These are phyloP conservation scores for Anastatica hierochuntica DNA, from an alignment of 345 rosid species.

Conservation along the genomic window DNA sequence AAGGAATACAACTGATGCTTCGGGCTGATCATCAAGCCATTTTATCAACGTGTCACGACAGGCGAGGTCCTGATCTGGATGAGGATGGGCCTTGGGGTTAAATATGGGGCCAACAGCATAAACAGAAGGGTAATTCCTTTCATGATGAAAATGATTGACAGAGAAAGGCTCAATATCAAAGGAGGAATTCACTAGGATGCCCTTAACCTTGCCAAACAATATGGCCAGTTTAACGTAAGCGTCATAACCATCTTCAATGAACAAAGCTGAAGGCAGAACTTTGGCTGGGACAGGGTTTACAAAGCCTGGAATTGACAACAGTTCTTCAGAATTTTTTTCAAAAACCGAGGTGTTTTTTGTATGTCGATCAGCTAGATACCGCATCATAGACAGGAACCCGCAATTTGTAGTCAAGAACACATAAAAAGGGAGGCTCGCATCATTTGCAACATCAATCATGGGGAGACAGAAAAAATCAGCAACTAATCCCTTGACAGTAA, in stretches of 20 bases:
- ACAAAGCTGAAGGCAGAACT: constrained; percentile 32
- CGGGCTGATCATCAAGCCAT: constrained; percentile 52
- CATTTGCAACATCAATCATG: constrained; percentile 34
- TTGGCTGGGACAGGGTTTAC: constrained; percentile 30
- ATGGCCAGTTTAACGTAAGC: constrained; percentile 23
- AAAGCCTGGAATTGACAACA: constrained; percentile 30
- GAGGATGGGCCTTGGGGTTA: constrained; percentile 19
- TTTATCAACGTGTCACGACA: constrained; percentile 17
- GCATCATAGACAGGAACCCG: constrained; percentile 33
- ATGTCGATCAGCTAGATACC: constrained; percentile 28
- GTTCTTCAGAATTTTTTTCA: constrained; percentile 12
- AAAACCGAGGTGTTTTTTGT: constrained; percentile 15
- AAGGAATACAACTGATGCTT: constrained; percentile 41
- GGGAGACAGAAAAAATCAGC: constrained; percentile 39
- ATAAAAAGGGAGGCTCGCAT: constrained; percentile 37
- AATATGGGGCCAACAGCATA: constrained; percentile 40
- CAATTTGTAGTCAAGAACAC: constrained; percentile 36
- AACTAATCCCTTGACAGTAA: constrained; percentile 30
- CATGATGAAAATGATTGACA: constrained; percentile 17
- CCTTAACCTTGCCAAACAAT: constrained; percentile 31
- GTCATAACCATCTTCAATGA: constrained; percentile 31
- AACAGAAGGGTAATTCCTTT: constrained; percentile 23
- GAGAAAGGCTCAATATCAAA: constrained; percentile 36
- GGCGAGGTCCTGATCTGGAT: constrained; percentile 27
- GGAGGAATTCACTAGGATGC: constrained; percentile 39